Evolutionary conservation across 2,329 filamentous ascomycete genomes (phyloP).

Genomic region (Sphaerulina vaccinii): DNA sequence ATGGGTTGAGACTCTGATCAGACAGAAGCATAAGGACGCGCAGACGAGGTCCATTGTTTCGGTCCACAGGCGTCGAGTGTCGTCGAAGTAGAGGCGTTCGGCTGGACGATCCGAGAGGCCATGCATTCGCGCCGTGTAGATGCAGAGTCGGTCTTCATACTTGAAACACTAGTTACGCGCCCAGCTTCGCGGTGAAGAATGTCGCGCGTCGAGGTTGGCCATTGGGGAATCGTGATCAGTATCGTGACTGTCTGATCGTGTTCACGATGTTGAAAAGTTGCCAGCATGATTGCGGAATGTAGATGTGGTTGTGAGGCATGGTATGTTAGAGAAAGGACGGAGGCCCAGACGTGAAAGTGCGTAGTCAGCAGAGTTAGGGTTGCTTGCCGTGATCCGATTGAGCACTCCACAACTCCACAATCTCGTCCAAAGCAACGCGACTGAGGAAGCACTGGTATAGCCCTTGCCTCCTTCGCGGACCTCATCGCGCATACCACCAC

Average conservation of each 20-base stretch:
- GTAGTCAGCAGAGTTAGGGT: too few species aligned
- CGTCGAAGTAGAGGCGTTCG: background rate
- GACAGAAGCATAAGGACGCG: constrained; percentile 3
- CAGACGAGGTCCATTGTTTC: constrained; percentile 1
- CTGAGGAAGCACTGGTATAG: too few species aligned
- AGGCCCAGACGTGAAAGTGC: too few species aligned
- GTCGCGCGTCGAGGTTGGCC: background rate
- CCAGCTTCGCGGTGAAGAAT: background rate
- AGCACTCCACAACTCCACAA: too few species aligned
- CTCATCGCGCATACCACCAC: too few species aligned
- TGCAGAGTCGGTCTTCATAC: constrained; percentile 5
- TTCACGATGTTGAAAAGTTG: background rate
- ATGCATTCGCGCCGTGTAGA: constrained; percentile 5
- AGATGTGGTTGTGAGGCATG: background rate
- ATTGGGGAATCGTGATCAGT: background rate
- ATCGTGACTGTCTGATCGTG: background rate
- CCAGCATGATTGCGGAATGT: background rate
- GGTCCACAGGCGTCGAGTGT: background rate
- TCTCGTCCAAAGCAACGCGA: too few species aligned
- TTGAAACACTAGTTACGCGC: constrained; percentile 14
- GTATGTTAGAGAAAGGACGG: too few species aligned
- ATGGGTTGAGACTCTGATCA: constrained; percentile 1
- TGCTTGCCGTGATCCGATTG: too few species aligned
- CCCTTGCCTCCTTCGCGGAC: too few species aligned
- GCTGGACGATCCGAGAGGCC: constrained; percentile 1